Conservation (phyloP, 208 protist species). For the Leptomonas seymouri region DNA sequence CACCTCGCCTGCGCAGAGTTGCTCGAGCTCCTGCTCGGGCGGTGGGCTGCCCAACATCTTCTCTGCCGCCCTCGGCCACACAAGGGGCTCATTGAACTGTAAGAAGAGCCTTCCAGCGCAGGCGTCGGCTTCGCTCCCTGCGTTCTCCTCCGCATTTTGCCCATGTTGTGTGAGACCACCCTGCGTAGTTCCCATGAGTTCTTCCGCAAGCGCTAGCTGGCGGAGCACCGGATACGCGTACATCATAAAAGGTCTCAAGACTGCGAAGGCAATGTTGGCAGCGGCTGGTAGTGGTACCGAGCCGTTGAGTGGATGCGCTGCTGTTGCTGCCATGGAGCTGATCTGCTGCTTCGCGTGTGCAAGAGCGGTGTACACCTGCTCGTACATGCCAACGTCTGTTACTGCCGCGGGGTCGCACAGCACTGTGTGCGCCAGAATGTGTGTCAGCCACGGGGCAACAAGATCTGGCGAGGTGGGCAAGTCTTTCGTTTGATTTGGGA, state of each 20-base stretch:
- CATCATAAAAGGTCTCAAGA: conserved; percentile 33
- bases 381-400: conserved; percentile 30
- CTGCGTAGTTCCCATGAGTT: neutral
- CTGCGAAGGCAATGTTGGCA: conserved; percentile 22
- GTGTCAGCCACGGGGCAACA: conserved; percentile 22
- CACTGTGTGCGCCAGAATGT: conserved; percentile 25
- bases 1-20: conserved; percentile 32
- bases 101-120: neutral
- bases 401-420: conserved; percentile 24
- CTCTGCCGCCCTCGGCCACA: neutral
- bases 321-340: neutral
- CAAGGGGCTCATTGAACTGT: conserved; percentile 28
- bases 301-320: neutral
- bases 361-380: conserved; percentile 22
- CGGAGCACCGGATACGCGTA: conserved; percentile 32
- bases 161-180: neutral
- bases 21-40: conserved; percentile 1
- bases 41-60: too few relatives aligned
- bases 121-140: neutral
- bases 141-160: too few relatives aligned
- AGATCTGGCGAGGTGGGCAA: neutral
- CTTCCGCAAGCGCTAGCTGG: conserved; percentile 24
- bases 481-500: neutral
- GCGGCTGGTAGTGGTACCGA: neutral
- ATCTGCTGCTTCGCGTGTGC: conserved; percentile 21